A percentile compares a stretch with the other conserved stretches of the same genome.
Conservation (phyloP, 805 yeast species). For the Myxozyma melibiosi region DNA sequence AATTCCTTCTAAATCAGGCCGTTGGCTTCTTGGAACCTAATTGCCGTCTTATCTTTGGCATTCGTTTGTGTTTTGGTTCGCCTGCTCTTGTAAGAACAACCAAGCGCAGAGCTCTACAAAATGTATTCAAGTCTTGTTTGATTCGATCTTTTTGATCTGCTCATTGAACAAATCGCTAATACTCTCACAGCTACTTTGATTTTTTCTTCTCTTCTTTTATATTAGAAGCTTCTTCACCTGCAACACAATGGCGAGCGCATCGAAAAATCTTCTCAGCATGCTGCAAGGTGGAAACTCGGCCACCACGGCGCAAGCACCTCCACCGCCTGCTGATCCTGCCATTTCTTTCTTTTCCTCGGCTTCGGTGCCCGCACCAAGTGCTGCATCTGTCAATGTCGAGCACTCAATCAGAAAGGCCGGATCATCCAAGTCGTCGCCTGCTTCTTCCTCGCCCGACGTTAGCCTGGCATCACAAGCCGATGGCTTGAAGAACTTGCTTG, state of each 20-base stretch:
- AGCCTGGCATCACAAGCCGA: slow-evolving; percentile 5
- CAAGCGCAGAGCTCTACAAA: too few species aligned
- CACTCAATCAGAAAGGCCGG: background rate
- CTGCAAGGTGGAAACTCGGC: slow-evolving; percentile 12
- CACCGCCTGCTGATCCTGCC: slow-evolving; percentile 24
- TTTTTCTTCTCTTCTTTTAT: background rate
- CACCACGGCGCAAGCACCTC: slow-evolving; percentile 1
- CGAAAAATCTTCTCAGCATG: slow-evolving; percentile 13
- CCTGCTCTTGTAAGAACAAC: too few species aligned
- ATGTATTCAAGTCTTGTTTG: too few species aligned
- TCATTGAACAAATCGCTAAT: too few species aligned
- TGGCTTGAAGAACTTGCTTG: slow-evolving; percentile 8
- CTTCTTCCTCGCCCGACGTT: background rate
- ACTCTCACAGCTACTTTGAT: background rate
- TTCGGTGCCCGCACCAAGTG: slow-evolving; percentile 1
- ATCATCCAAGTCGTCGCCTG: background rate
- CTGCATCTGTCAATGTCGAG: slow-evolving; percentile 6
- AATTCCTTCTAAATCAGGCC: too few species aligned
- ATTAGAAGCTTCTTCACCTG: background rate
- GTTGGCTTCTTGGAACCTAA: too few species aligned
- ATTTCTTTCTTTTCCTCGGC: slow-evolving; percentile 14
- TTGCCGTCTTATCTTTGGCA: too few species aligned
- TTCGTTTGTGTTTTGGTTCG: too few species aligned
- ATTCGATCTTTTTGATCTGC: too few species aligned
- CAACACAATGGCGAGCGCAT: background rate